These are phyloP conservation scores for Chaetomiaceae sp. DNA, from an alignment of 2,329 filamentous ascomycete genomes.

Conservation along the genomic window DNA sequence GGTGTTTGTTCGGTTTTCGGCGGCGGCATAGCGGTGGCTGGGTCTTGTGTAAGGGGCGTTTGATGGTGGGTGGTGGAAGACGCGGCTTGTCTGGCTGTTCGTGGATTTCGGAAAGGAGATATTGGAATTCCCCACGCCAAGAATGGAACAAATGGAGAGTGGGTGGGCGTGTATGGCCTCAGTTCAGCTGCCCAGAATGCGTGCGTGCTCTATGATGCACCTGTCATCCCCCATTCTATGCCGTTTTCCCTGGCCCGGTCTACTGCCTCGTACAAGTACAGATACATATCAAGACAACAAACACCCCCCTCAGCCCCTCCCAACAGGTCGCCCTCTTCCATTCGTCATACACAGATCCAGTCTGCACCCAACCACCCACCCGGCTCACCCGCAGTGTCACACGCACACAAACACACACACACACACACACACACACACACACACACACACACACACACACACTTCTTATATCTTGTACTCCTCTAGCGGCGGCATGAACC, in stretches of 20 bases:
- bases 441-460: too few relatives aligned
- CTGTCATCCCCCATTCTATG: too few relatives aligned
- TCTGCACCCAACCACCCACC: background rate
- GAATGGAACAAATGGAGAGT: too few relatives aligned
- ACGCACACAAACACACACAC: too few relatives aligned
- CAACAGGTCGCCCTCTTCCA: background rate
- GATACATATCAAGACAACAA: background rate
- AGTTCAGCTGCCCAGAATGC: too few relatives aligned
- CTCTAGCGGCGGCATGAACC: conserved; percentile 14
- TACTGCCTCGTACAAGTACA: too few relatives aligned
- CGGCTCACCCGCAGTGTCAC: too few relatives aligned
- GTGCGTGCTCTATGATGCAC: too few relatives aligned
- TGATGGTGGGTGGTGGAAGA: background rate
- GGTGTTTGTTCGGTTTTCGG: background rate
- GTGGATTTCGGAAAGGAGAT: background rate
- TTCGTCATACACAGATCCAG: background rate
- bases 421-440: too few relatives aligned
- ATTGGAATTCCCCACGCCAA: too few relatives aligned
- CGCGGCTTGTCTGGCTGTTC: background rate
- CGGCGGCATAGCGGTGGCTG: conserved; percentile 8
- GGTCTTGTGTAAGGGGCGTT: conserved; percentile 4
- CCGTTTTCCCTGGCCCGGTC: too few relatives aligned
- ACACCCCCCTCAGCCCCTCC: background rate
- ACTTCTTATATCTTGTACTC: conserved; percentile 11
- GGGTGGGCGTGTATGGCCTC: too few relatives aligned